phyloP scores from a whole-genome alignment of 768 basidiomycete genomes.

The Mycena sanguinolenta region DNA sequence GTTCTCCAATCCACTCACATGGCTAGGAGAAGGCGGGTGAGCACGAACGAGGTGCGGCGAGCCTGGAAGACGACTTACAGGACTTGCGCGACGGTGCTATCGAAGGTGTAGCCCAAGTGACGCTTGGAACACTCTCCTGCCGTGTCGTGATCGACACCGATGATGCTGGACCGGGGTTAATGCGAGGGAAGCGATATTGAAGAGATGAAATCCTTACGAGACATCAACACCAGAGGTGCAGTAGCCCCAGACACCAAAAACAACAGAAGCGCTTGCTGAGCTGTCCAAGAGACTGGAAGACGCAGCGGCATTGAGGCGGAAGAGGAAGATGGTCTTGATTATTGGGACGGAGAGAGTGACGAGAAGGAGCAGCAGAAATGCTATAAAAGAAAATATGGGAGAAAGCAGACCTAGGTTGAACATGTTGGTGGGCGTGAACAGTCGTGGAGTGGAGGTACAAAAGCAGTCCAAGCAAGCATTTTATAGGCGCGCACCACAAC shows the following conservation, averaged over 20 bases:
- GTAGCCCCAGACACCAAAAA: slow-evolving; percentile 76
- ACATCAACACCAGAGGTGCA: slow-evolving; percentile 63
- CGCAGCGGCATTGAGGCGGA: slow-evolving; percentile 58
- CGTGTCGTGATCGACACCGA: slow-evolving; percentile 55
- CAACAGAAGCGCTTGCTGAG: slow-evolving; percentile 53
- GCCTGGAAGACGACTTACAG: slow-evolving; percentile 51
- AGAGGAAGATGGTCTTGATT: slow-evolving; percentile 68
- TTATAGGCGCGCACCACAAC: slow-evolving; percentile 27
- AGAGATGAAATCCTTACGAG: slow-evolving; percentile 50
- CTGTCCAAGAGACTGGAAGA: slow-evolving; percentile 49
- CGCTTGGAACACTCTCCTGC: slow-evolving; percentile 60
- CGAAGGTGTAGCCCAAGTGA: slow-evolving; percentile 69
- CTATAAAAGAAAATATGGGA: slow-evolving; percentile 61
- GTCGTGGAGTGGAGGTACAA: slow-evolving; percentile 4
- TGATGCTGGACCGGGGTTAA: slow-evolving; percentile 48
- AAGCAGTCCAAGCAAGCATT: background rate
- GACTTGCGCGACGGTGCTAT: slow-evolving; percentile 59
- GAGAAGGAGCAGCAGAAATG: slow-evolving; percentile 73
- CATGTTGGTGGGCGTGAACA: slow-evolving; percentile 37
- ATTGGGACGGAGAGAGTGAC: slow-evolving; percentile 74
- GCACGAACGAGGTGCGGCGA: slow-evolving; percentile 12
- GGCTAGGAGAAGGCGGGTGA: slow-evolving; percentile 41
- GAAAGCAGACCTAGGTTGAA: slow-evolving; percentile 45
- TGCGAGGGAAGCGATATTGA: slow-evolving; percentile 27
- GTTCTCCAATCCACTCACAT: slow-evolving; percentile 52